These are phyloP conservation scores for Ganoderma resinaceum DNA, from an alignment of 1,284 basidiomycete genomes.

Conservation along the genomic window DNA sequence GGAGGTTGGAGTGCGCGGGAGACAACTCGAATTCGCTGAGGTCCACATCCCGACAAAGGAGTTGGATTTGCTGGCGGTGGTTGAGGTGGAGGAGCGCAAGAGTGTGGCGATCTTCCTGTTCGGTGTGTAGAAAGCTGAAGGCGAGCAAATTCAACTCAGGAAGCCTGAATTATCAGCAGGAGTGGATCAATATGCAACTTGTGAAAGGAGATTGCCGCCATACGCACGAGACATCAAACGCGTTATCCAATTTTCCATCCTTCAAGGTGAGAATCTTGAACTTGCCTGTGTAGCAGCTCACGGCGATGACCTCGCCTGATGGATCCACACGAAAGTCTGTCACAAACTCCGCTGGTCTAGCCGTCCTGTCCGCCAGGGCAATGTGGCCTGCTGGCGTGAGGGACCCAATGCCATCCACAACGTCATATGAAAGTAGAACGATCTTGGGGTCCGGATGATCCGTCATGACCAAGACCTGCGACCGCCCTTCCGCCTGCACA, in stretches of 20 bases:
- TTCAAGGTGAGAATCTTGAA: constrained; percentile 66
- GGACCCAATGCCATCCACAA: constrained; percentile 43
- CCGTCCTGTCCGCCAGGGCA: constrained; percentile 60
- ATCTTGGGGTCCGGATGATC: constrained; percentile 79
- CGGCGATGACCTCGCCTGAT: constrained; percentile 64
- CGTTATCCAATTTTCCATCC: constrained; percentile 55
- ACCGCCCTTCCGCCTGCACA: constrained; percentile 49
- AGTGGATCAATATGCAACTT: constrained; percentile 3
- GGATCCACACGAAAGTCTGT: constrained; percentile 69
- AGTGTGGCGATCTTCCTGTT: constrained; percentile 49
- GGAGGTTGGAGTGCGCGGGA: constrained; percentile 52
- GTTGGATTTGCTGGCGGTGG: constrained; percentile 64
- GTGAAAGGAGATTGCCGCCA: not conserved
- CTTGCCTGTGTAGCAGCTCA: constrained; percentile 71
- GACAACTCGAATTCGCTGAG: constrained; percentile 60
- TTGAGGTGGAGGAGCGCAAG: constrained; percentile 77
- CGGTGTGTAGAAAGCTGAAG: constrained; percentile 66
- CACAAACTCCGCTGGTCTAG: constrained; percentile 70
- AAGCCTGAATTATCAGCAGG: constrained; percentile 52
- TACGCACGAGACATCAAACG: constrained; percentile 73
- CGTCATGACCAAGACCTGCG: constrained; percentile 67
- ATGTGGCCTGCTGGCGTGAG: constrained; percentile 52
- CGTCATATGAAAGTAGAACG: constrained; percentile 60
- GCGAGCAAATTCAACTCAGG: constrained; percentile 80
- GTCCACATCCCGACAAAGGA: constrained; percentile 64